Conservation (phyloP, 768 basidiomycete species). For the Mycena vitilis region DNA sequence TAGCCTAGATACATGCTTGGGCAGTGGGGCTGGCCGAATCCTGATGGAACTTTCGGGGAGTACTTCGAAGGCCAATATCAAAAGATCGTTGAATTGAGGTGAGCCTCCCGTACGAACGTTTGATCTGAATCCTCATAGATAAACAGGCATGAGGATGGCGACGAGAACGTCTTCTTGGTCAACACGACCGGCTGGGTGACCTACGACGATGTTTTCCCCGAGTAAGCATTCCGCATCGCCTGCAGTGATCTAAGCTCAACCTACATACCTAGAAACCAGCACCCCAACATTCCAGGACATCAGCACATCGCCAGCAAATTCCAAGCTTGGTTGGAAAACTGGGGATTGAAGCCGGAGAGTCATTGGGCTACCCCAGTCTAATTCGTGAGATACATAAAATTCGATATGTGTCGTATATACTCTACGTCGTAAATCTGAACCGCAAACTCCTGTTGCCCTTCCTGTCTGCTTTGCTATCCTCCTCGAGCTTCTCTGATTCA, state of each 20-base stretch:
- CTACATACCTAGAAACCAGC: conserved; percentile 51
- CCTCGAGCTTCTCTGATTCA: conserved; percentile 41
- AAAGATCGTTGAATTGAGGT: conserved; percentile 57
- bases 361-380: conserved; percentile 35
- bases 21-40: conserved; percentile 68
- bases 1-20: not conserved
- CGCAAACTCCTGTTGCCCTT: conserved; percentile 50
- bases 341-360: conserved; percentile 52
- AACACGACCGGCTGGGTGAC: conserved; percentile 69
- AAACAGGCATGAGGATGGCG: conserved; percentile 53
- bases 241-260: not conserved
- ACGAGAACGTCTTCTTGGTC: conserved; percentile 62
- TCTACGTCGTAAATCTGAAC: conserved; percentile 48
- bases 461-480: conserved; percentile 41
- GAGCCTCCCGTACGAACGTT: conserved; percentile 7
- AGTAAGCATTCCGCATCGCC: conserved; percentile 40
- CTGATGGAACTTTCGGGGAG: conserved; percentile 56
- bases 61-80: conserved; percentile 63
- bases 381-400: not conserved
- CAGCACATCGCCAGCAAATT: conserved; percentile 60
- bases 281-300: conserved; percentile 62
- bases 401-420: not conserved
- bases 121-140: not conserved
- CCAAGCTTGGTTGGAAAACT: conserved; percentile 56
- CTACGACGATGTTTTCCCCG: conserved; percentile 61